Evolutionary conservation across 345 rosid genomes (phyloP).

Genomic region (Sisymbrium altissimum): DNA sequence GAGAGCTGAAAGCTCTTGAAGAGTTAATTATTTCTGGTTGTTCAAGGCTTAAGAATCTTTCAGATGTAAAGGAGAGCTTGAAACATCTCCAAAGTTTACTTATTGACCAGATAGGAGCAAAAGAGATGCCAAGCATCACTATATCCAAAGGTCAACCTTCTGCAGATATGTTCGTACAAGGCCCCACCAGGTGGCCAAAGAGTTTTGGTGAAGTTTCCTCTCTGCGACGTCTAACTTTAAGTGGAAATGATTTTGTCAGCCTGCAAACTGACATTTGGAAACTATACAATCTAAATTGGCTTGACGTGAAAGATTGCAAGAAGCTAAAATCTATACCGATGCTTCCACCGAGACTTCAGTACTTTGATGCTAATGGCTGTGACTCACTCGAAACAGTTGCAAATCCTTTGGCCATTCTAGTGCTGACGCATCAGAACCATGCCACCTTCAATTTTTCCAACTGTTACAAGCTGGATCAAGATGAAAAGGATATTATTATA

Average conservation of each 20-base stretch:
- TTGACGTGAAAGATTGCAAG: neutral
- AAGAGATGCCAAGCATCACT: neutral
- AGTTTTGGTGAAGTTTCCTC: neutral
- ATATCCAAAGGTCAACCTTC: neutral
- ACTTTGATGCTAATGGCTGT: slow-evolving; percentile 9
- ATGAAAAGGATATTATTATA: neutral
- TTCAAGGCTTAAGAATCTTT: neutral
- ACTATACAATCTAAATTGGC: neutral
- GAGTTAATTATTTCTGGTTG: slow-evolving; percentile 1
- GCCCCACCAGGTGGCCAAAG: neutral
- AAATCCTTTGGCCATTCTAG: neutral
- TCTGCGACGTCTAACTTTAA: neutral
- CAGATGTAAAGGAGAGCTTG: neutral
- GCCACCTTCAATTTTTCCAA: slow-evolving; percentile 9
- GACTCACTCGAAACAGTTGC: slow-evolving; percentile 1
- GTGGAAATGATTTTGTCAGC: slow-evolving; percentile 3
- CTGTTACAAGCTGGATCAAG: neutral
- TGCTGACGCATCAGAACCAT: neutral
- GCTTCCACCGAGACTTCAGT: slow-evolving; percentile 12
- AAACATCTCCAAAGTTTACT: neutral
- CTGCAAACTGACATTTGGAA: neutral
- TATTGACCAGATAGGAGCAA: neutral
- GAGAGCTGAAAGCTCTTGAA: neutral
- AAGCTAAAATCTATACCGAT: neutral
- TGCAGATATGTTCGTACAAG: neutral